phyloP scores from a whole-genome alignment of 176 grass and related monocot genomes.

The Bolboschoenus planiculmis region DNA sequence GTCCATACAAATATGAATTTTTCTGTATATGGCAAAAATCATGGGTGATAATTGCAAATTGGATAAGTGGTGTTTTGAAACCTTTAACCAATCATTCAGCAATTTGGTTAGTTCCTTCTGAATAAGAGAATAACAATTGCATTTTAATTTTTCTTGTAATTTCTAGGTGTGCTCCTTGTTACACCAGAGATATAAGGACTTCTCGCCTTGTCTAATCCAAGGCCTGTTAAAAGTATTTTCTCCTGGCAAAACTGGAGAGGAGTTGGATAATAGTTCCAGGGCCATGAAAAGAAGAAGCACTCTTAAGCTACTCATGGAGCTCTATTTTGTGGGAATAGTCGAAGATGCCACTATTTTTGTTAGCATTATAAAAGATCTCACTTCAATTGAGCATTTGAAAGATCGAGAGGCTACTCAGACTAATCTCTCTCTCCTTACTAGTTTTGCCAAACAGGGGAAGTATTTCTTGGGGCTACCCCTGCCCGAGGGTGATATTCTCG shows the following conservation, averaged over 20 bases:
- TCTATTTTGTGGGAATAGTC: slow-evolving; percentile 93
- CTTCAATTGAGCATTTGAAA: slow-evolving; percentile 72
- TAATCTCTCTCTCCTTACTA: slow-evolving; percentile 90
- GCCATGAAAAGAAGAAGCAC: slow-evolving; percentile 97
- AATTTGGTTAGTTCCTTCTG: neutral
- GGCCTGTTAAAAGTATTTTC: slow-evolving; percentile 87
- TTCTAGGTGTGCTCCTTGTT: slow-evolving; percentile 89
- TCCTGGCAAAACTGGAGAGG: slow-evolving; percentile 84
- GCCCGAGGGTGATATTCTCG: slow-evolving; percentile 57
- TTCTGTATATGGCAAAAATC: neutral
- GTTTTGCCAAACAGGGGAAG: slow-evolving; percentile 81
- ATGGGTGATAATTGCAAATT: neutral
- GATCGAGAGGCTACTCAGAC: slow-evolving; percentile 94
- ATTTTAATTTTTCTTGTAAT: neutral
- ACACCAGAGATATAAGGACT: slow-evolving; percentile 99
- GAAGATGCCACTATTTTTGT: slow-evolving; percentile 86
- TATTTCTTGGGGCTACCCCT: slow-evolving; percentile 62
- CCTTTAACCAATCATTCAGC: neutral
- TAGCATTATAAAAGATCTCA: slow-evolving; percentile 94
- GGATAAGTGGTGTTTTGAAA: neutral
- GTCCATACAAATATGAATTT: neutral
- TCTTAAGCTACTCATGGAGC: slow-evolving; percentile 89
- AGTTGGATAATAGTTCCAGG: slow-evolving; percentile 81
- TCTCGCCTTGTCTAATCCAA: slow-evolving; percentile 90
- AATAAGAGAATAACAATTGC: neutral